Evolutionary conservation across 148 eudicot species (phyloP).

Genomic region (Vaccinium myrtillus): DNA sequence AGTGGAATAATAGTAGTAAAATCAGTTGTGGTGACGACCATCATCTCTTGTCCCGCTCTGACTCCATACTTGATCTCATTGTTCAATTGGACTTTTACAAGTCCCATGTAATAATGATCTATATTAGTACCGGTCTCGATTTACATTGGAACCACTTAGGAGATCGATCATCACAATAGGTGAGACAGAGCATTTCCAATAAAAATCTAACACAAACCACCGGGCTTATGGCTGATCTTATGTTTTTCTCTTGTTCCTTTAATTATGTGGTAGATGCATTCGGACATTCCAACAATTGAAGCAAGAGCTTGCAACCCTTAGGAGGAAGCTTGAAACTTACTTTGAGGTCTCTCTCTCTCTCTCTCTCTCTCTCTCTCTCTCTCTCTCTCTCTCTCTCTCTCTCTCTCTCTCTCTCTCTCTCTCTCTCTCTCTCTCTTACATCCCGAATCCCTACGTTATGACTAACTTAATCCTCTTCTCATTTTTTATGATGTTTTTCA

Average conservation of each 20-base stretch:
- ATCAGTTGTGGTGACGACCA: no score
- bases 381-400: background rate
- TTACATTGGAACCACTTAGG: no score
- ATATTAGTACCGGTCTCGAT: background rate
- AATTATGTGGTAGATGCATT: constrained; percentile 44
- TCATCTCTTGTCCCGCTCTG: no score
- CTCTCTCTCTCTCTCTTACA: background rate
- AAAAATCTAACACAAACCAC: background rate
- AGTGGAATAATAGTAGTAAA: no score
- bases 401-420: constrained; percentile 6
- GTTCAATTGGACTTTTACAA: background rate
- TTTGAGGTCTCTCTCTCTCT: constrained; percentile 38
- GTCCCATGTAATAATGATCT: background rate
- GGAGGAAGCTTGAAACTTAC: constrained; percentile 65
- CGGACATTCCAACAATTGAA: constrained; percentile 59
- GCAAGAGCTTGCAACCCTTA: constrained; percentile 56
- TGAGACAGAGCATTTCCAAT: no score
- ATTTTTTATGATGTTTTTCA: constrained; percentile 2
- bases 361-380: background rate
- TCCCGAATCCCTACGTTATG: no score
- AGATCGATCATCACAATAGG: no score
- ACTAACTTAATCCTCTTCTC: background rate
- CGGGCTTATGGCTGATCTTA: background rate
- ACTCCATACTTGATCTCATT: background rate
- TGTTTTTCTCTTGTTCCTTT: background rate